Base-by-base conservation (phyloP, 2,329 filamentous ascomycete genomes). In the Fusarium lateritium region DNA sequence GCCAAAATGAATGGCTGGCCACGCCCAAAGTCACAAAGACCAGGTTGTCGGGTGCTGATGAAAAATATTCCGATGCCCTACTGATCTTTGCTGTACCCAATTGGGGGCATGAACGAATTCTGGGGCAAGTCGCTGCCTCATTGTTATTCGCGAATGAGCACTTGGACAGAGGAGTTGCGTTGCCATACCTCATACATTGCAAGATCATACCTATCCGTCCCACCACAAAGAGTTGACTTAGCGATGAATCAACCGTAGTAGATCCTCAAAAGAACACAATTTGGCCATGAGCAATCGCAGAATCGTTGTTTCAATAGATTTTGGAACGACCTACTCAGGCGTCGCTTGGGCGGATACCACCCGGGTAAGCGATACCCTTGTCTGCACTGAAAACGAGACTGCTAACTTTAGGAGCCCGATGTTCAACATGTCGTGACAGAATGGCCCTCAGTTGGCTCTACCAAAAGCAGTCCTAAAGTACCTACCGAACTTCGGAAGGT, bases 311-410 rank as follows among this genome's bases (percentile, higher is more conserved):
- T 85, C 83, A 21, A 83, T 88, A 61, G 85, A 88, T 71, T 87
- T 88, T 69, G 85, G 86, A 26, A 88, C 85, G 14, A 88, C 86
- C 6, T 88, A 84, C 72, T 86, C 85, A 15, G 85, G 84, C 31
- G 79, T 87, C n/a, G 83, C 84, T 31, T 88, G 84, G 83, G 82
- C 82, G 42, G 80, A 84, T 61, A 82, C 82, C 46, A 77, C 70
- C 47, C 75, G 75, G 38, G 79, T 79, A 76, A 75, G 78, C 68
- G 22, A 43, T 56, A 14, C 45, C 44, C 43, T 67, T 43, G 43
- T 34, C 22, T 19, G 40, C 34, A 45, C 34, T 47, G 5, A 36
- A 43, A 60, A 38, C 44, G 39, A 56, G 50, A 44, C 42, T 58
- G 66, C 75, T 78, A 56, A 79, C 52, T 49, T 42, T 5, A 67